A percentile compares a stretch with the other conserved stretches of the same genome.
These are phyloP conservation scores for Pseudozyma tsukubaensis DNA, from an alignment of 1,284 basidiomycete genomes.

Conservation along the genomic window DNA sequence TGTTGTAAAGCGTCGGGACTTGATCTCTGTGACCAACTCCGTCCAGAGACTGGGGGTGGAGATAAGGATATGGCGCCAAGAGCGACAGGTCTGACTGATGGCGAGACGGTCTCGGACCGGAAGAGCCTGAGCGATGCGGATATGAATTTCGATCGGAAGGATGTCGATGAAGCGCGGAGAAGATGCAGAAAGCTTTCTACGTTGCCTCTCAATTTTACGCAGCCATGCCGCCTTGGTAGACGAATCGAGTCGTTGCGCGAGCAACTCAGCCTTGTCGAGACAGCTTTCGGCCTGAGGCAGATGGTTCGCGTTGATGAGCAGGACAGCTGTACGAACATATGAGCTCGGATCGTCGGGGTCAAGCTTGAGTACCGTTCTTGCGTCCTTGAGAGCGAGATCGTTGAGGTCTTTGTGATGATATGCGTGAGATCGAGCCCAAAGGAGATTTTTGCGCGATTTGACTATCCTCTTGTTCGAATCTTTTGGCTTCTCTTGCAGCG, in stretches of 20 bases:
- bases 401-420: conserved; percentile 11
- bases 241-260: conserved; percentile 5
- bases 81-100: conserved; percentile 21
- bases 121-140: conserved; percentile 17
- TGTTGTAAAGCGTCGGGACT: background rate
- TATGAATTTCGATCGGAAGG: conserved; percentile 22
- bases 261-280: conserved; percentile 16
- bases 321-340: conserved; percentile 27
- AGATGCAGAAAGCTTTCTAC: background rate
- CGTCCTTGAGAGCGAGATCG: conserved; percentile 35
- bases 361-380: conserved; percentile 31
- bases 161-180: background rate
- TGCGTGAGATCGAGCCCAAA: conserved; percentile 37
- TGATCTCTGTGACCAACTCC: background rate
- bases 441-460: conserved; percentile 37
- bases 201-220: conserved; percentile 26
- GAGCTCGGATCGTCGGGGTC: conserved; percentile 24
- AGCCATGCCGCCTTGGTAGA: conserved; percentile 4
- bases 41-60: conserved; percentile 14
- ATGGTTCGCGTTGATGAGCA: conserved; percentile 16
- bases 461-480: conserved; percentile 10
- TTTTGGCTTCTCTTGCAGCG: conserved; percentile 4
- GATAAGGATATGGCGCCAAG: conserved; percentile 14
- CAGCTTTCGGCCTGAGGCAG: conserved; percentile 15
- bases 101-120: background rate